Evolutionary conservation across 306 rosid species (phyloP).

Genomic region (Malus sylvestris): DNA sequence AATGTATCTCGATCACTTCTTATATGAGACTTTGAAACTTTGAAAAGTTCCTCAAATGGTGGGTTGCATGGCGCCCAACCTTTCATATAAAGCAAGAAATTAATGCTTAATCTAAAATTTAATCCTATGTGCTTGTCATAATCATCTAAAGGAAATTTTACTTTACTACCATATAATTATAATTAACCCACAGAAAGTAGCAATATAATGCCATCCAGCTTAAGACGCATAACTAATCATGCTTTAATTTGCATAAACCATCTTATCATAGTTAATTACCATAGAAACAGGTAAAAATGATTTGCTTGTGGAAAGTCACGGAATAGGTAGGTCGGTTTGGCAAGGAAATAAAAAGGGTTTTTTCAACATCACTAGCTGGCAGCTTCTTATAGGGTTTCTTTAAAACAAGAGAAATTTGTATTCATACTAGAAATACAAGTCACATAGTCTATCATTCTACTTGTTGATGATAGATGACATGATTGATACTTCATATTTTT

Average conservation of each 20-base stretch:
- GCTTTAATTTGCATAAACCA: not conserved
- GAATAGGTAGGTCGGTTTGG: not conserved
- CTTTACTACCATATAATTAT: not conserved
- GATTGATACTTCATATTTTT: not conserved
- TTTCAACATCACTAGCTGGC: not conserved
- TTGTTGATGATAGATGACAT: no score
- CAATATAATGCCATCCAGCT: constrained; percentile 7
- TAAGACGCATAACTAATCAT: not conserved
- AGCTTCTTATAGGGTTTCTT: not conserved
- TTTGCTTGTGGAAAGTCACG: constrained; percentile 4
- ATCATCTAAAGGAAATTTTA: constrained; percentile 23
- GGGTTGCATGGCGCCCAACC: constrained; percentile 16
- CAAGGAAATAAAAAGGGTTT: not conserved
- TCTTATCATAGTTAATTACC: not conserved
- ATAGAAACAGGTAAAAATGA: not conserved
- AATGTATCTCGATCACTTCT: not conserved
- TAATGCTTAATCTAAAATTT: constrained; percentile 16
- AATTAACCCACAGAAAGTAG: not conserved
- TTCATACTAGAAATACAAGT: no score
- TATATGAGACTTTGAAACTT: not conserved
- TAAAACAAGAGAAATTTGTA: not conserved
- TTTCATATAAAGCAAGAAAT: not conserved
- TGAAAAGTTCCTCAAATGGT: not conserved
- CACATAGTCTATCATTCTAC: no score
- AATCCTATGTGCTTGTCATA: constrained; percentile 38